Percentiles rank a stretch among this genome's conserved stretches.
phyloP scores from a whole-genome alignment of 495 filamentous ascomycete species.

The Penicillium coprophilum region DNA sequence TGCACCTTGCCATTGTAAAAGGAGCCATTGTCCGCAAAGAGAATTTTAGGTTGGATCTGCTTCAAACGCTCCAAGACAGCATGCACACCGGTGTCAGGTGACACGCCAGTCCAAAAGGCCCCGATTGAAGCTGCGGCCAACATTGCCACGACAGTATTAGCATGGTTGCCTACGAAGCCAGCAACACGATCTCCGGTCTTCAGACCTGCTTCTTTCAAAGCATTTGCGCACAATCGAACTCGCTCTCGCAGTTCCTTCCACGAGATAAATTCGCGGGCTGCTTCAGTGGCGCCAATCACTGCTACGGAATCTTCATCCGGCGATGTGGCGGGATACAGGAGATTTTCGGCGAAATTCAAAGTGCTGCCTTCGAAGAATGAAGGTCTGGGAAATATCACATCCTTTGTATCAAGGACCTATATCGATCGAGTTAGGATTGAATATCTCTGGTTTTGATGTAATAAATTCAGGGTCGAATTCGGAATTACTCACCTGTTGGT shows the following conservation, averaged over 20 bases:
- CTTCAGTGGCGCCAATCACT: constrained; percentile 74
- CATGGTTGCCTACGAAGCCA: constrained; percentile 85
- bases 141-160: constrained; percentile 81
- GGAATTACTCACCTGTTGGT: constrained; percentile 52
- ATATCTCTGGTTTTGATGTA: not conserved
- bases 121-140: constrained; percentile 76
- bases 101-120: constrained; percentile 88
- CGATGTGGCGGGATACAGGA: constrained; percentile 68
- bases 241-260: constrained; percentile 79
- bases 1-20: constrained; percentile 88
- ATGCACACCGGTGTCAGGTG: constrained; percentile 77
- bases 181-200: constrained; percentile 71
- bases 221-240: constrained; percentile 69
- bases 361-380: constrained; percentile 75
- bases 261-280: constrained; percentile 63
- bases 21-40: constrained; percentile 84
- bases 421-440: constrained; percentile 12
- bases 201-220: constrained; percentile 62
- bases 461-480: not conserved
- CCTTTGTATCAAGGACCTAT: constrained; percentile 66
- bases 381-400: constrained; percentile 80
- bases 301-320: constrained; percentile 60
- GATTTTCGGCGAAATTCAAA: constrained; percentile 90
- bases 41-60: constrained; percentile 75
- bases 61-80: constrained; percentile 77